Percentiles rank a stretch among this genome's conserved stretches.
Conservation (phyloP, 805 yeast species). For the Saccharomycopsis sp. region DNA sequence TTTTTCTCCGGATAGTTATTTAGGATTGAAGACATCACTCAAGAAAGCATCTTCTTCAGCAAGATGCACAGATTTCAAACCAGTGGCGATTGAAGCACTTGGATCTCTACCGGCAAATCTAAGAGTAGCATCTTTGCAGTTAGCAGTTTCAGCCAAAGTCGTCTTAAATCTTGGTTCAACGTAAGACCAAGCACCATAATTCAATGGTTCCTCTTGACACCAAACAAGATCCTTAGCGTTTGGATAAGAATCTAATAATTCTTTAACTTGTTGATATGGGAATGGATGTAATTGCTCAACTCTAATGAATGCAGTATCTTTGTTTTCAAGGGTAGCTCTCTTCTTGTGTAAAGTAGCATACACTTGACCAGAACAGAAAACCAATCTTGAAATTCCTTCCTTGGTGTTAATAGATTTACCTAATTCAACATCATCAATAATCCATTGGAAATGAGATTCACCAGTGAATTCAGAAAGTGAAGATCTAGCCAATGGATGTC, state of each 20-base stretch:
- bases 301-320: conserved; percentile 80
- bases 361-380: conserved; percentile 88
- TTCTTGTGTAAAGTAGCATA: conserved; percentile 86
- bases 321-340: conserved; percentile 71
- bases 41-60: conserved; percentile 87
- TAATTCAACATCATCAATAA: conserved; percentile 85
- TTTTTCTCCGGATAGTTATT: background rate
- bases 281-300: conserved; percentile 96
- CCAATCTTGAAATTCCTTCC: conserved; percentile 82
- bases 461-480: conserved; percentile 76
- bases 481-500: conserved; percentile 97
- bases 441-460: conserved; percentile 90
- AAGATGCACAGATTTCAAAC: conserved; percentile 79
- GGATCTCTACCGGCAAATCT: conserved; percentile 98
- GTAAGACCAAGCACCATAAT: conserved; percentile 85
- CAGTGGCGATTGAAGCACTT: conserved; percentile 97
- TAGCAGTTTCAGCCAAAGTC: conserved; percentile 65
- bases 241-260: conserved; percentile 72
- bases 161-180: conserved; percentile 80
- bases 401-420: conserved; percentile 70
- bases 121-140: conserved; percentile 47
- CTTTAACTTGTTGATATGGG: conserved; percentile 94
- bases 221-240: conserved; percentile 82
- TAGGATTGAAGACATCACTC: conserved; percentile 55
- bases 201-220: conserved; percentile 98